Evolutionary conservation across 2,329 filamentous ascomycete genomes (phyloP).

Genomic region (Aspergillus quadrilineatus): DNA sequence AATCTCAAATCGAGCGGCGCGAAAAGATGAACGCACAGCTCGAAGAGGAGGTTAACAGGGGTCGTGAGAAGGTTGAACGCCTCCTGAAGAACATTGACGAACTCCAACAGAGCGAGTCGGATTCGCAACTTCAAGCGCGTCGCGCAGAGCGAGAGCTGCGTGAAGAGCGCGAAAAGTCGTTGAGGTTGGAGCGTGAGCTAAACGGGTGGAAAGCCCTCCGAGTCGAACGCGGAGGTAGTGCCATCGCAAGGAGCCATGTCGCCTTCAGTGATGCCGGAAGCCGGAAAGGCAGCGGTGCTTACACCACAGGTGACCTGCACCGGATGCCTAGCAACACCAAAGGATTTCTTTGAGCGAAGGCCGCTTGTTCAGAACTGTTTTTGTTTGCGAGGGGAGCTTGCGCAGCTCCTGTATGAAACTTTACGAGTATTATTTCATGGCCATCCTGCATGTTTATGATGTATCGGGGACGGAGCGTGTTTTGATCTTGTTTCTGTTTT

Average conservation of each 20-base stretch:
- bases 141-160: slow-evolving; percentile 86
- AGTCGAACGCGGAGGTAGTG: slow-evolving; percentile 55
- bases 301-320: slow-evolving; percentile 52
- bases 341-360: slow-evolving; percentile 63
- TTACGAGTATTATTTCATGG: slow-evolving; percentile 21
- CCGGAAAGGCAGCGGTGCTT: slow-evolving; percentile 40
- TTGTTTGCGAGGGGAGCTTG: background rate
- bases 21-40: slow-evolving; percentile 83
- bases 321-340: slow-evolving; percentile 73
- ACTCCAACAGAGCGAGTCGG: slow-evolving; percentile 81
- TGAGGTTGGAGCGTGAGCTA: slow-evolving; percentile 82
- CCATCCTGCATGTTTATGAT: slow-evolving; percentile 14
- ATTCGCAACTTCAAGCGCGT: slow-evolving; percentile 75
- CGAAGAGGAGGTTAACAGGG: slow-evolving; percentile 77
- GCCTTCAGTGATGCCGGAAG: slow-evolving; percentile 42
- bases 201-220: slow-evolving; percentile 75
- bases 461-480: slow-evolving; percentile 8
- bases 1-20: slow-evolving; percentile 86
- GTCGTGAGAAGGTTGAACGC: slow-evolving; percentile 87
- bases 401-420: background rate
- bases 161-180: slow-evolving; percentile 78
- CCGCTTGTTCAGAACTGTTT: background rate
- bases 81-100: slow-evolving; percentile 91
- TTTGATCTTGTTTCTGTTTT: slow-evolving; percentile 8
- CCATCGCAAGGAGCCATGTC: slow-evolving; percentile 31